These are phyloP conservation scores for Thalassia testudinum DNA, from an alignment of 116 monocot species.

Conservation along the genomic window DNA sequence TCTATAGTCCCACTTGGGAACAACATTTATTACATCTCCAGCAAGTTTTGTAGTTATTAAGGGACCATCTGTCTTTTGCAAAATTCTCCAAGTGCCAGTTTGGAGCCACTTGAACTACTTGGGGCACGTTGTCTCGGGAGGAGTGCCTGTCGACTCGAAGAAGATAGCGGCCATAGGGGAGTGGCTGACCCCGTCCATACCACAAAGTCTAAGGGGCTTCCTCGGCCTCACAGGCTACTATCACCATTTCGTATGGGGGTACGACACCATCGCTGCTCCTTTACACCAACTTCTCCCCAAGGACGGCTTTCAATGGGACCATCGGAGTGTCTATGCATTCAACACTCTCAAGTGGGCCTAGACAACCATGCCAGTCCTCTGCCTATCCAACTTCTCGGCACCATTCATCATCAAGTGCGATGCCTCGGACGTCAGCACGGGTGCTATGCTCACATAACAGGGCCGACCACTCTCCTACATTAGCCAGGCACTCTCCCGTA, in stretches of 20 bases:
- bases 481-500: too few relatives aligned
- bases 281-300: too few relatives aligned
- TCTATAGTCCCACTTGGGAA: too few relatives aligned
- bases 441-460: background rate
- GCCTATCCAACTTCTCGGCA: background rate
- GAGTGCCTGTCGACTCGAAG: background rate
- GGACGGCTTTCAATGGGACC: too few relatives aligned
- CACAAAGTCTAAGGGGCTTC: background rate
- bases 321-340: background rate
- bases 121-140: background rate
- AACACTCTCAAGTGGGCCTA: background rate
- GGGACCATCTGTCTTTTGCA: too few relatives aligned
- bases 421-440: background rate
- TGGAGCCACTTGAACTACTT: too few relatives aligned
- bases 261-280: background rate
- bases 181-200: background rate
- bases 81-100: too few relatives aligned
- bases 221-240: background rate
- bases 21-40: too few relatives aligned
- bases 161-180: background rate
- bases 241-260: background rate
- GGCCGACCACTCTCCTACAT: too few relatives aligned
- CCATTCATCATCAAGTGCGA: background rate
- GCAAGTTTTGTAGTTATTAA: too few relatives aligned
- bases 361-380: background rate